A percentile compares a stretch with the other conserved stretches of the same genome.
phyloP scores from a whole-genome alignment of 805 yeast species.

The Ogataea nitratoaversa region DNA sequence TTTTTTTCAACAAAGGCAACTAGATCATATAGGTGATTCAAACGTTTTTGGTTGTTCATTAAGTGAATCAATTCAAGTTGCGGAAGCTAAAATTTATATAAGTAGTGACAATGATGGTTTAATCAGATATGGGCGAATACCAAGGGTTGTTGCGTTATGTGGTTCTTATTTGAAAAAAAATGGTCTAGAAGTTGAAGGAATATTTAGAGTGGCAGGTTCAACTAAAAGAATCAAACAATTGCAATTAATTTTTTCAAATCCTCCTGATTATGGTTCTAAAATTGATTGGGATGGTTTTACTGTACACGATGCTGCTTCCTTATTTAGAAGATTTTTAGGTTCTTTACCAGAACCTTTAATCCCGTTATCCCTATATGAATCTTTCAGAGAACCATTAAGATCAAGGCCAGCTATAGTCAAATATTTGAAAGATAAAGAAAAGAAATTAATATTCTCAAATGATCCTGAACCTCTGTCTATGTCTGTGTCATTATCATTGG shows the following conservation, averaged over 20 bases:
- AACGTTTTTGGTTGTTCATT: slow-evolving; percentile 79
- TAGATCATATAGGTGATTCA: slow-evolving; percentile 41
- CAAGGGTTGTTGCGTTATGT: slow-evolving; percentile 93
- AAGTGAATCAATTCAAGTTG: slow-evolving; percentile 63
- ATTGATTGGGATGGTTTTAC: slow-evolving; percentile 90
- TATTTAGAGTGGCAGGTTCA: slow-evolving; percentile 90
- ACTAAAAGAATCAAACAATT: slow-evolving; percentile 82
- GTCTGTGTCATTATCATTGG: too few relatives aligned
- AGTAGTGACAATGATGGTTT: slow-evolving; percentile 59
- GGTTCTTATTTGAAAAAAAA: slow-evolving; percentile 79
- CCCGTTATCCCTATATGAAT: slow-evolving; percentile 71
- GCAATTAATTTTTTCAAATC: slow-evolving; percentile 76
- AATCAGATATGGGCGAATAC: slow-evolving; percentile 81
- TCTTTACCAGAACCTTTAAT: slow-evolving; percentile 89
- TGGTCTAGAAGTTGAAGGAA: slow-evolving; percentile 80
- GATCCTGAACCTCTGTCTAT: too few relatives aligned
- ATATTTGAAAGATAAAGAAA: slow-evolving; percentile 54
- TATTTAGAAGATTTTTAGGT: slow-evolving; percentile 80
- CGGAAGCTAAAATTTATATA: slow-evolving; percentile 72
- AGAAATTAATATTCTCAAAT: slow-evolving; percentile 13
- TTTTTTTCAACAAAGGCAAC: slow-evolving; percentile 39
- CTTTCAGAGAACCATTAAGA: slow-evolving; percentile 74
- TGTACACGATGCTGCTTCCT: slow-evolving; percentile 94
- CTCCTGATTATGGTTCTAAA: slow-evolving; percentile 87
- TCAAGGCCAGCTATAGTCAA: slow-evolving; percentile 59